Evolutionary conservation across 2,329 filamentous ascomycete genomes (phyloP).

Genomic region (Daldinia sp.): DNA sequence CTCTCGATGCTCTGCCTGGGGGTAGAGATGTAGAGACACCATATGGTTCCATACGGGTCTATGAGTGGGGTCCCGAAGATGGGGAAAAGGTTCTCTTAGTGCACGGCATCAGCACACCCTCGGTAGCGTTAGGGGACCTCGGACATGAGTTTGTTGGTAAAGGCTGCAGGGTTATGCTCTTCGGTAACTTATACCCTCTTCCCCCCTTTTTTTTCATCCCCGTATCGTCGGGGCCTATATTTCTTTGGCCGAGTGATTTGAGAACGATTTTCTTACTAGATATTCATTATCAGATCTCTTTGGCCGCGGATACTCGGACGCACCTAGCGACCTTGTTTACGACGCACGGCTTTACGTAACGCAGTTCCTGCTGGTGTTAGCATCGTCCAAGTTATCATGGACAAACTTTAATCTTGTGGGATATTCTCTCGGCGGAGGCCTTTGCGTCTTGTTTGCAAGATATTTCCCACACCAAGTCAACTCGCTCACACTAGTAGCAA

Average conservation of each 20-base stretch:
- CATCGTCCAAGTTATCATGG: slow-evolving; percentile 72
- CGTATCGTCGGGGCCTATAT: neutral
- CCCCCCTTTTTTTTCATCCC: neutral
- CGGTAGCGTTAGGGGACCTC: slow-evolving; percentile 74
- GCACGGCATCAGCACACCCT: slow-evolving; percentile 86
- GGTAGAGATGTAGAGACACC: slow-evolving; percentile 75
- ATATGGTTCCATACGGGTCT: slow-evolving; percentile 78
- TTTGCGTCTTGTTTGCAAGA: slow-evolving; percentile 76
- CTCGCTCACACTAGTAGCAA: slow-evolving; percentile 74
- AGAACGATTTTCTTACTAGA: neutral
- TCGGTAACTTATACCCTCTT: slow-evolving; percentile 63
- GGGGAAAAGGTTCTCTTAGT: slow-evolving; percentile 80
- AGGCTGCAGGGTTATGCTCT: slow-evolving; percentile 83
- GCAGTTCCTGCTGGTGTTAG: slow-evolving; percentile 74
- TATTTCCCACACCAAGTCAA: slow-evolving; percentile 75
- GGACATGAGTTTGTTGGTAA: slow-evolving; percentile 72
- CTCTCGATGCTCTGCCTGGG: slow-evolving; percentile 76
- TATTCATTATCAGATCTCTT: slow-evolving; percentile 70
- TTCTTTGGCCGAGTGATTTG: neutral
- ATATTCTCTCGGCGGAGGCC: slow-evolving; percentile 83
- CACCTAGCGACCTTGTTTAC: slow-evolving; percentile 69
- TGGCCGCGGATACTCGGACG: slow-evolving; percentile 82
- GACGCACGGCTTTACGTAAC: slow-evolving; percentile 73
- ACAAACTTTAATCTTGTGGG: slow-evolving; percentile 76
- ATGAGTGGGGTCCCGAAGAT: slow-evolving; percentile 81